These are phyloP conservation scores for Annulohypoxylon nitens DNA, from an alignment of 495 filamentous ascomycete species.

Conservation along the genomic window DNA sequence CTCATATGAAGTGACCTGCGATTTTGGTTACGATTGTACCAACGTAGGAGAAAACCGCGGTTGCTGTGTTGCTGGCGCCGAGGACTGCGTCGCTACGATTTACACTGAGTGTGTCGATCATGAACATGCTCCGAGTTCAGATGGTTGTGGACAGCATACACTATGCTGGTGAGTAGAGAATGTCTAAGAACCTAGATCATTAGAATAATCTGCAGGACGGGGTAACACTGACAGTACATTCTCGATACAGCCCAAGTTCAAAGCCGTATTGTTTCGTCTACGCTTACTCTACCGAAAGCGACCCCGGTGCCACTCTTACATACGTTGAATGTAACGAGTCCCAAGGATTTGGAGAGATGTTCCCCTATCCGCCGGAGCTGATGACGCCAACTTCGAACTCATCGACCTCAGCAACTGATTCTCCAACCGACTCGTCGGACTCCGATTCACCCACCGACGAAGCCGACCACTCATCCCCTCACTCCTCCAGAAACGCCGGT, in stretches of 20 bases:
- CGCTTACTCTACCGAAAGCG: slow-evolving; percentile 28
- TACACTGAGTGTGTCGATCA: slow-evolving; percentile 47
- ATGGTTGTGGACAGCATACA: slow-evolving; percentile 41
- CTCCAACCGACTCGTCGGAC: slow-evolving; percentile 6
- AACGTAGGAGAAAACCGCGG: slow-evolving; percentile 46
- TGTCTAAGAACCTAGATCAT: not conserved
- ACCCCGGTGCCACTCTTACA: slow-evolving; percentile 37
- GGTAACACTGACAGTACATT: slow-evolving; percentile 7
- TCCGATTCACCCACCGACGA: not conserved
- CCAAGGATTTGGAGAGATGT: slow-evolving; percentile 42
- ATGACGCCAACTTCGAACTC: slow-evolving; percentile 21
- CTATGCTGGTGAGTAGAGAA: slow-evolving; percentile 47
- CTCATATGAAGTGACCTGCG: slow-evolving; percentile 40
- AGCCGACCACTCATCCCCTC: slow-evolving; percentile 1
- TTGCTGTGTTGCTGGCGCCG: slow-evolving; percentile 39
- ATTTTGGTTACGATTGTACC: slow-evolving; percentile 43
- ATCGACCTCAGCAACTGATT: slow-evolving; percentile 13
- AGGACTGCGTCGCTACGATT: slow-evolving; percentile 43
- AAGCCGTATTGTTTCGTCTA: slow-evolving; percentile 44
- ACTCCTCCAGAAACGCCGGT: slow-evolving; percentile 30
- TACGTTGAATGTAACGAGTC: slow-evolving; percentile 41
- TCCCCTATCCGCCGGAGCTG: slow-evolving; percentile 42
- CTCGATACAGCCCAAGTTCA: slow-evolving; percentile 25
- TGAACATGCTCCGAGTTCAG: slow-evolving; percentile 7
- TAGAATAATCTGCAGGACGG: not conserved